Evolutionary conservation across 1,139 yeast genomes (phyloP).

Genomic region (Magnusiomyces magnusii): DNA sequence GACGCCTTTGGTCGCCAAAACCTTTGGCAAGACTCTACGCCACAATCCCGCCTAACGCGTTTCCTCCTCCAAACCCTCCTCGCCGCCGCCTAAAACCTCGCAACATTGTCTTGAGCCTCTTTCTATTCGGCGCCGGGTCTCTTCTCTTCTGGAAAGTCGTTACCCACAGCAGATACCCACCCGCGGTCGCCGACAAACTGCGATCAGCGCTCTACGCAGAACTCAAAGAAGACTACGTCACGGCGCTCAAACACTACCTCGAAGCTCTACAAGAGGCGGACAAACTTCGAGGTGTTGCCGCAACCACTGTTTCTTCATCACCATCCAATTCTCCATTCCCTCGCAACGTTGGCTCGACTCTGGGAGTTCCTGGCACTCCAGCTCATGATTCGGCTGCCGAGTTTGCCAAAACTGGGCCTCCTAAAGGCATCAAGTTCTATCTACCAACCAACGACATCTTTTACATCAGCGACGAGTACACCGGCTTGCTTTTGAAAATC

Average conservation of each 20-base stretch:
- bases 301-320: background rate
- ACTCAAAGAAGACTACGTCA: constrained; percentile 49
- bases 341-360: background rate
- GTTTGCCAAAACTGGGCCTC: constrained; percentile 51
- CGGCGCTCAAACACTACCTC: constrained; percentile 63
- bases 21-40: no score
- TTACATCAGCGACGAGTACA: constrained; percentile 58
- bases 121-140: background rate
- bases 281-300: constrained; percentile 39
- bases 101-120: background rate
- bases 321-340: no score
- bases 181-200: constrained; percentile 57
- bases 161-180: constrained; percentile 39
- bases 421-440: constrained; percentile 37
- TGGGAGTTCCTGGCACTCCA: background rate
- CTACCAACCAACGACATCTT: constrained; percentile 32
- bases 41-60: constrained; percentile 3
- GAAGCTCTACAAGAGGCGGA: constrained; percentile 45
- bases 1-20: no score
- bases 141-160: constrained; percentile 12
- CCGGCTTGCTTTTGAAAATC: constrained; percentile 78
- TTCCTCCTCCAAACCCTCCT: constrained; percentile 4
- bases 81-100: constrained; percentile 1
- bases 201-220: constrained; percentile 83
- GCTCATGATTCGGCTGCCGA: constrained; percentile 59